These are phyloP conservation scores for Magnusiomyces magnusii DNA, from an alignment of 1,139 yeast genomes.

Conservation along the genomic window DNA sequence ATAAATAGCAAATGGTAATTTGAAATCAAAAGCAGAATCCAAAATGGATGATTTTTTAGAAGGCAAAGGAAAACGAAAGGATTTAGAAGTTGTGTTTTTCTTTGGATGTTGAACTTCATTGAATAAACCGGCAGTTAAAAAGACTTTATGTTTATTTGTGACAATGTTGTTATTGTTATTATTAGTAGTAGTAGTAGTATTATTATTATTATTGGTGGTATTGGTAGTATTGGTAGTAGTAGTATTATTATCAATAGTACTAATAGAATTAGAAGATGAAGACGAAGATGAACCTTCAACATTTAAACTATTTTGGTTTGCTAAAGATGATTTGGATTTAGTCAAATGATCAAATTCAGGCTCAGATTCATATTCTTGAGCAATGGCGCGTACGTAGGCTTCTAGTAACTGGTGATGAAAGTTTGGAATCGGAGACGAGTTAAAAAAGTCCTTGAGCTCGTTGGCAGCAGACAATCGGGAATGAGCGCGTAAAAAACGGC, in stretches of 20 bases:
- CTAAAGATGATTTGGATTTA: no score
- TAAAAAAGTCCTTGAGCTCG: slow-evolving; percentile 8
- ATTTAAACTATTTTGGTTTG: no score
- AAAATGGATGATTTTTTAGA: slow-evolving; percentile 16
- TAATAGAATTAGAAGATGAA: no score
- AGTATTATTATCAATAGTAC: no score
- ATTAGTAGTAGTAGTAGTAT: background rate
- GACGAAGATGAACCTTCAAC: no score
- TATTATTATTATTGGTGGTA: no score
- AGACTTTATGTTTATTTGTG: slow-evolving; percentile 3
- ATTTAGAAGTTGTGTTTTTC: slow-evolving; percentile 4
- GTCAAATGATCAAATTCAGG: no score
- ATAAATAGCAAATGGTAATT: slow-evolving; percentile 33
- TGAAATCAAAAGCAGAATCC: slow-evolving; percentile 23
- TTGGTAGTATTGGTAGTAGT: no score
- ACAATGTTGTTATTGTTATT: background rate
- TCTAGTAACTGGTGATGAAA: slow-evolving; percentile 11
- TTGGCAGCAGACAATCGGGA: slow-evolving; percentile 9
- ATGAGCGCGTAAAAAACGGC: slow-evolving; percentile 11
- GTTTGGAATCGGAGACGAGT: slow-evolving; percentile 9
- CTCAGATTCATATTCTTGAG: slow-evolving; percentile 8
- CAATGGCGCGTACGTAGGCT: slow-evolving; percentile 12
- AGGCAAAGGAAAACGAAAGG: slow-evolving; percentile 23
- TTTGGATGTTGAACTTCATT: slow-evolving; percentile 7
- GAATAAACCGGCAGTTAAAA: slow-evolving; percentile 11